Percentiles rank a stretch among this genome's conserved stretches.
Conservation (phyloP, 805 yeast genomes). For the Ogataea trehaloabstinens region DNA sequence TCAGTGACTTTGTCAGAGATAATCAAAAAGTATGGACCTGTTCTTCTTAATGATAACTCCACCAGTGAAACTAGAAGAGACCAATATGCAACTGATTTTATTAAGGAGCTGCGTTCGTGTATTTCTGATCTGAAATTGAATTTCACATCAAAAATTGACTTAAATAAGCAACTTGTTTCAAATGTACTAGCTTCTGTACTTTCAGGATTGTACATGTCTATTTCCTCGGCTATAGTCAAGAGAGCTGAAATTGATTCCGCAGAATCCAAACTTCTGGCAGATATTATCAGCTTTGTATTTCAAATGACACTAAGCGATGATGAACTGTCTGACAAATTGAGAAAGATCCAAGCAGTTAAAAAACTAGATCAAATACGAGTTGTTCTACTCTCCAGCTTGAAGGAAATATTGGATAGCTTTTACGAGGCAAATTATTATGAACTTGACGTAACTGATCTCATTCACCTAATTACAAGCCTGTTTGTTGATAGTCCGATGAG, state of each 20-base stretch:
- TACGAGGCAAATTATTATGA: conserved; percentile 53
- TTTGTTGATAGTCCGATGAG: conserved; percentile 48
- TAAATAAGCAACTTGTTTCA: conserved; percentile 23
- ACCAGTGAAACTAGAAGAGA: conserved; percentile 12
- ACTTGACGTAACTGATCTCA: conserved; percentile 45
- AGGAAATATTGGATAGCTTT: conserved; percentile 46
- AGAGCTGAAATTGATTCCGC: conserved; percentile 32
- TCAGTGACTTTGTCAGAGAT: conserved; percentile 7
- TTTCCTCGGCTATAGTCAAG: conserved; percentile 18
- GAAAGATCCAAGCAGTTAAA: conserved; percentile 23
- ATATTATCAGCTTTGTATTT: conserved; percentile 11
- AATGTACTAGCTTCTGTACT: conserved; percentile 12
- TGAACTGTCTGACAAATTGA: conserved; percentile 8
- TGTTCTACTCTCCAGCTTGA: conserved; percentile 35
- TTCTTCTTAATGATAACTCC: conserved; percentile 20
- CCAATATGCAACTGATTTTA: conserved; percentile 7
- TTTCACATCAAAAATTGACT: conserved; percentile 11
- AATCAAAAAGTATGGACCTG: conserved; percentile 16
- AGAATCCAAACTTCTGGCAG: conserved; percentile 27
- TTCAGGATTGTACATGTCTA: conserved; percentile 11
- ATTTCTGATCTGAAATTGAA: conserved; percentile 13
- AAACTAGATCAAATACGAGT: conserved; percentile 29
- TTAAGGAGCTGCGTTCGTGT: conserved; percentile 10
- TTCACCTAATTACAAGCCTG: conserved; percentile 38
- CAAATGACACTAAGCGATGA: conserved; percentile 3